Base-by-base conservation (phyloP, 192 early-diverging fungal species). In the Backusella circina region DNA sequence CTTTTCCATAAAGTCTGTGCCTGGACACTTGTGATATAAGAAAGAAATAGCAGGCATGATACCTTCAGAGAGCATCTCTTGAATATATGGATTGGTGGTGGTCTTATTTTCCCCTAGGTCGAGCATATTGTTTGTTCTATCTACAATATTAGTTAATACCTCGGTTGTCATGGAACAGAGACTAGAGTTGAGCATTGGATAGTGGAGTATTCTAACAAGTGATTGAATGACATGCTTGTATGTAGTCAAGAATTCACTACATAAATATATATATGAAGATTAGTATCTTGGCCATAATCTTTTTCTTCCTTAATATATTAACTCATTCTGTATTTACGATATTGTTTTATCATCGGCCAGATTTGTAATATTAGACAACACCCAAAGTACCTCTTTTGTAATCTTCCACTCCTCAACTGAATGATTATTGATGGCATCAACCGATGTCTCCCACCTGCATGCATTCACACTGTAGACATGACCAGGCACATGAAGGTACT, bases 321-420 rank as follows among this genome's bases (percentile, higher is more conserved):
- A n/a, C n/a, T n/a, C n/a, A 67, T 36, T 35, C 9, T 16, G 18
- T 16, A 13, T 12, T 36, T 78, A 78, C 77, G 41, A 64, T 18
- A 78, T 41, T 21, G 28, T 69, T n/a, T 70, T 50, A 47, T 67
- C 64, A 44, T 35, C 66, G 7, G 44, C 77, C 5, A 74, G 26
- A 6, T 64, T 74, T n/a, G 77, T 74, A 15, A 78, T 72, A 28
- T 78, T 78, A 23, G 61, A 67, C 33, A 78, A 41, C 18, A 78
- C 67, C 72, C 72, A 78, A 15, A 73, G 57, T 2, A 66, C 64
- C 61, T 78, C 77, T 28, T 68, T 65, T n/a, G 65, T 47, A 5
- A 78, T 74, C 10, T 68, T 73, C 77, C 77, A 78, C 30, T 78
- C 77, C 35, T 72, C 71, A 31, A 39, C 33, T 8, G 38, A 54